Conservation (phyloP, 2,329 filamentous ascomycete genomes). For the Ophiocordyceps camponoti-floridani region DNA sequence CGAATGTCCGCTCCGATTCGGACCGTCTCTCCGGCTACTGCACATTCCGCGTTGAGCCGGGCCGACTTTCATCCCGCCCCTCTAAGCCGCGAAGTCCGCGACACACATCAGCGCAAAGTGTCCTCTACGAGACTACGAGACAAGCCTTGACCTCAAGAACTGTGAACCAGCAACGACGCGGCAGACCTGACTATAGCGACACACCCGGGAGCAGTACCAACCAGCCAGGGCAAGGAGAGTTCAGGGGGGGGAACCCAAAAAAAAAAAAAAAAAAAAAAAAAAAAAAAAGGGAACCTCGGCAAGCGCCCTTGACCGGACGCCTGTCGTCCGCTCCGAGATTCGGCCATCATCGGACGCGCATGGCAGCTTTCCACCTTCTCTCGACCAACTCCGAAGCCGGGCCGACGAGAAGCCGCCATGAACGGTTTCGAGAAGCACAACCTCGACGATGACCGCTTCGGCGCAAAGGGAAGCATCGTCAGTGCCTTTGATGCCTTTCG, state of each 20-base stretch:
- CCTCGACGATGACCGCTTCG: conserved; percentile 64
- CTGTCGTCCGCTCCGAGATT: neutral
- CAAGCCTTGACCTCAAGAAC: neutral
- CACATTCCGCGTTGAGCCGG: neutral
- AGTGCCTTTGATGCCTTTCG: conserved; percentile 91
- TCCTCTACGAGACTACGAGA: neutral
- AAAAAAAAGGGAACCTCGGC: neutral
- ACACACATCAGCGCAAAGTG: neutral
- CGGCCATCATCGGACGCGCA: neutral
- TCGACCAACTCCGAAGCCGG: neutral
- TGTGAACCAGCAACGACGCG: neutral
- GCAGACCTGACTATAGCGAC: neutral
- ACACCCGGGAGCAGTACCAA: neutral
- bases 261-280: neutral
- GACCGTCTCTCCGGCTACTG: neutral
- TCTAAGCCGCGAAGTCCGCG: neutral
- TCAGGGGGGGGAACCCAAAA: neutral
- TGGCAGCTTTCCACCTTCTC: neutral
- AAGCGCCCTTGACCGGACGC: neutral
- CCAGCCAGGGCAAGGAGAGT: too few species aligned
- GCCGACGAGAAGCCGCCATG: conserved; percentile 31
- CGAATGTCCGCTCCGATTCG: neutral
- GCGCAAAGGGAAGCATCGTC: conserved; percentile 51
- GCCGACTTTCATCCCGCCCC: neutral
- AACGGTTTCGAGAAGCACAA: conserved; percentile 55